Conservation (phyloP, 2,329 filamentous ascomycete genomes). For the Penicillium occitanis region DNA sequence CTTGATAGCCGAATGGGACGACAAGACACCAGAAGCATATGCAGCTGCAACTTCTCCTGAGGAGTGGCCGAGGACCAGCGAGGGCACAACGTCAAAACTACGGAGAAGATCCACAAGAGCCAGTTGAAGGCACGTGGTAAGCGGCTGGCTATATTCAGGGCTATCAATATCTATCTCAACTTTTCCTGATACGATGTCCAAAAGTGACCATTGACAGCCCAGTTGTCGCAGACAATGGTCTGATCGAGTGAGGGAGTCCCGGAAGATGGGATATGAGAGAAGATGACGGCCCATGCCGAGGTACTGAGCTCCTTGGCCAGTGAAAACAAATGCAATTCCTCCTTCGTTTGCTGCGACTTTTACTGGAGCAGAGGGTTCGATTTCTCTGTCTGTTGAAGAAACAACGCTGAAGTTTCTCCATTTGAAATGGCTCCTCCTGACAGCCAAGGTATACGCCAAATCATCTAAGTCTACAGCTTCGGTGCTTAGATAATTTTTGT, state of each 20-base stretch:
- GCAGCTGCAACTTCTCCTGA: slow-evolving; percentile 36
- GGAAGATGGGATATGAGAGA: slow-evolving; percentile 26
- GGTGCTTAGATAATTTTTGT: background rate
- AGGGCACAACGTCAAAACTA: slow-evolving; percentile 25
- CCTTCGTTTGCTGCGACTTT: background rate
- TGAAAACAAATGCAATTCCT: slow-evolving; percentile 37
- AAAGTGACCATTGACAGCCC: slow-evolving; percentile 30
- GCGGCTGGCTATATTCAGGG: slow-evolving; percentile 29
- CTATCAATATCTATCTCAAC: slow-evolving; percentile 24
- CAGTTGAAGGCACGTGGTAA: slow-evolving; percentile 28
- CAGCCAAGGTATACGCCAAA: background rate
- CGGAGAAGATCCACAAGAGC: slow-evolving; percentile 29
- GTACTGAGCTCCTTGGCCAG: slow-evolving; percentile 49
- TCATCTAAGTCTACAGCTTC: background rate
- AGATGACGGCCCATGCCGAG: slow-evolving; percentile 43
- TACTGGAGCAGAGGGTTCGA: background rate
- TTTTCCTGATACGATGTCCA: slow-evolving; percentile 25
- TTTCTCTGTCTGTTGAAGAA: slow-evolving; percentile 1
- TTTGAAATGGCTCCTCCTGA: slow-evolving; percentile 3
- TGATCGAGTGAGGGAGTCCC: slow-evolving; percentile 18
- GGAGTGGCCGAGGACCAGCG: slow-evolving; percentile 31
- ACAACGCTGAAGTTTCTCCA: slow-evolving; percentile 20
- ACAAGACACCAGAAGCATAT: slow-evolving; percentile 29
- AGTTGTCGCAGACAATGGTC: slow-evolving; percentile 21
- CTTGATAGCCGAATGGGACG: slow-evolving; percentile 25